Base-by-base conservation (phyloP, 108 stramenopile genomes). In the Aurantiochytrium sp. region DNA sequence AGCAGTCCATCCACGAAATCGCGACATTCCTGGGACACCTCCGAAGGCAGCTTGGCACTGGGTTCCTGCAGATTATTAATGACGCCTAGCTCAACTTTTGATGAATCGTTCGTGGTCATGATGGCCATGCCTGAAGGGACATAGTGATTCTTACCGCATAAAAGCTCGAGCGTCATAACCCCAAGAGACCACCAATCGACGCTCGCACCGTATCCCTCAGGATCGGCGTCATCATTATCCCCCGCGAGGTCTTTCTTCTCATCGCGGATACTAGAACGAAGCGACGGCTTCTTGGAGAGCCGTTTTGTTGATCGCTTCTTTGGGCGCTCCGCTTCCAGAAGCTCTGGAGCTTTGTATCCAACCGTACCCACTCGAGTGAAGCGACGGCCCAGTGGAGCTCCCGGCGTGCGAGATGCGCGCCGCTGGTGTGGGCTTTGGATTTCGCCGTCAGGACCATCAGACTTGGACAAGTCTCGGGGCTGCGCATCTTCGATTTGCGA, bases 301-400 rank as follows among this genome's bases (percentile, higher is more conserved):
- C 16, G 2, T 2, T 3, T 72, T 72, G 72, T 72, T 23, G 35
- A 35, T 35, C 35, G 35, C 35, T 35, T 35, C 35, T 35, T 35
- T 2, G 76, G 76, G 19, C 76, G 76, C 51, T 83, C 28, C 10
- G 76, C 76, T 23, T 83, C 19, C 51, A 83, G 28, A 28, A 83
- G 76, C 76, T 83, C 76, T 12, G 76, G 76, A 45, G 76, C 76
- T 35, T 83, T 83, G 51, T 83, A 83, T 43, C 76, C 76, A 43
- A 83, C 4, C 6, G 76, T 83, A 1, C 76, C 76, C 0, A 83
- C 76, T 28, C 76, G 76, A 8, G 76, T 83, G 76, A 53, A 83
- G 14, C 76, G 45, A 6, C 76, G 12, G 12, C 76, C 76, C 4
- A 83, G 1, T 0, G 35, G 35, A 35, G 2, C 35, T 35, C 35